Percentiles rank a stretch among this genome's conserved stretches.
Conservation (phyloP, 371 early-diverging fungal genomes). For the Mortierella sp. region DNA sequence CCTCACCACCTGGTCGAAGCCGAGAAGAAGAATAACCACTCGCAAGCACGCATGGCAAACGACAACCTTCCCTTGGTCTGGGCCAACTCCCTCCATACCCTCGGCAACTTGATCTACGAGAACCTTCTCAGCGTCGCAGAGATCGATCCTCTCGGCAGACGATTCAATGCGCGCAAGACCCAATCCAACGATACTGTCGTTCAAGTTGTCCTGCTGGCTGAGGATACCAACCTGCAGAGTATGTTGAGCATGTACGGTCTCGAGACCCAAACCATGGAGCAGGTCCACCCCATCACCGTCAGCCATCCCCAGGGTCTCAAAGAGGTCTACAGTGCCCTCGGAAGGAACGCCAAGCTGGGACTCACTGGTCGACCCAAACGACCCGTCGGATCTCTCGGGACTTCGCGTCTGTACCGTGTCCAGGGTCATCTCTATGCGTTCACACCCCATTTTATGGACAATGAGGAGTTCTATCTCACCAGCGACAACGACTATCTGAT, state of each 20-base stretch:
- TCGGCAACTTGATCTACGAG: slow-evolving; percentile 86
- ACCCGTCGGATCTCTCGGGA: slow-evolving; percentile 82
- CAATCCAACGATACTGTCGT: slow-evolving; percentile 72
- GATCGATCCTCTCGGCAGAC: slow-evolving; percentile 89
- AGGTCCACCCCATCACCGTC: slow-evolving; percentile 83
- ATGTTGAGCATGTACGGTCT: slow-evolving; percentile 81
- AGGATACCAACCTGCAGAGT: slow-evolving; percentile 79
- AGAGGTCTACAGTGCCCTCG: slow-evolving; percentile 83
- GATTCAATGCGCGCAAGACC: slow-evolving; percentile 66
- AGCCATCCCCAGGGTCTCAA: slow-evolving; percentile 82
- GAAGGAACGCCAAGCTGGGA: slow-evolving; percentile 83
- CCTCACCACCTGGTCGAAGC: slow-evolving; percentile 80
- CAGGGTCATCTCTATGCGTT: slow-evolving; percentile 89
- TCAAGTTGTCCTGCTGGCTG: slow-evolving; percentile 86
- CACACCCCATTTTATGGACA: slow-evolving; percentile 92
- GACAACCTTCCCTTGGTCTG: slow-evolving; percentile 93
- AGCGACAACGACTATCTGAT: slow-evolving; percentile 87
- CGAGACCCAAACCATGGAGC: slow-evolving; percentile 80
- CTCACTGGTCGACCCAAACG: slow-evolving; percentile 86
- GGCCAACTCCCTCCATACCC: slow-evolving; percentile 89
- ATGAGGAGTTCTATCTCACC: slow-evolving; percentile 87
- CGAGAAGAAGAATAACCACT: slow-evolving; percentile 80
- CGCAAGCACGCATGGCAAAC: slow-evolving; percentile 85
- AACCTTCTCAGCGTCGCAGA: slow-evolving; percentile 83
- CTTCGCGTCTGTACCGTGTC: slow-evolving; percentile 86